Evolutionary conservation across 2,329 filamentous ascomycete genomes (phyloP).

Genomic region (Penicillium sp.): DNA sequence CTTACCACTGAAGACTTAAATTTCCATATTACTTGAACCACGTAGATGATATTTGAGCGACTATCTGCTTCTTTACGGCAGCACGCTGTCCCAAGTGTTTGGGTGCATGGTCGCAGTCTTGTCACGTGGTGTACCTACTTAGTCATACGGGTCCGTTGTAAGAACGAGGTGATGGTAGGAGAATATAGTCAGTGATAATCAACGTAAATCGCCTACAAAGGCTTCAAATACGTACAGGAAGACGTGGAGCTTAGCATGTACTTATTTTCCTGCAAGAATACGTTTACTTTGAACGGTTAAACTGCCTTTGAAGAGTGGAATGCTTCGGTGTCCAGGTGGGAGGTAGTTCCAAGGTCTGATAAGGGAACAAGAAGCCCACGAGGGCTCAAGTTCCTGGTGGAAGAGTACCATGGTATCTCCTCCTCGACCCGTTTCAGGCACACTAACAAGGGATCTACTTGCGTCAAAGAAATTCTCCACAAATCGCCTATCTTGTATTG

Average conservation of each 20-base stretch:
- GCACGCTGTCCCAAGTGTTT: neutral
- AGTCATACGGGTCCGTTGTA: neutral
- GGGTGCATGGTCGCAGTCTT: neutral
- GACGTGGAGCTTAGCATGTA: too few relatives aligned
- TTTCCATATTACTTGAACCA: neutral
- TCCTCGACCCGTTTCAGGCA: neutral
- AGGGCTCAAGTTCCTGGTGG: neutral
- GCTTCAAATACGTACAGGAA: too few relatives aligned
- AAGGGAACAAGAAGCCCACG: too few relatives aligned
- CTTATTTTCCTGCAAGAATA: too few relatives aligned
- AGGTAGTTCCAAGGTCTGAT: too few relatives aligned
- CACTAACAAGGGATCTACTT: neutral
- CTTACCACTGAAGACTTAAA: neutral
- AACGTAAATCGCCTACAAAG: neutral
- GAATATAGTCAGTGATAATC: neutral
- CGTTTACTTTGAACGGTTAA: too few relatives aligned
- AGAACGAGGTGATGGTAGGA: neutral
- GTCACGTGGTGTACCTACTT: neutral
- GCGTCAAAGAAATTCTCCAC: neutral
- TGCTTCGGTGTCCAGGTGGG: too few relatives aligned
- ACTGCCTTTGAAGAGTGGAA: too few relatives aligned
- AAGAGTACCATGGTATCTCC: too few relatives aligned
- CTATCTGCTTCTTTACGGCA: neutral
- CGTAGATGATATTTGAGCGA: neutral
- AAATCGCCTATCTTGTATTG: slow-evolving; percentile 1